These are phyloP conservation scores for Candida sojae DNA, from an alignment of 1,139 yeast genomes.

Conservation along the genomic window DNA sequence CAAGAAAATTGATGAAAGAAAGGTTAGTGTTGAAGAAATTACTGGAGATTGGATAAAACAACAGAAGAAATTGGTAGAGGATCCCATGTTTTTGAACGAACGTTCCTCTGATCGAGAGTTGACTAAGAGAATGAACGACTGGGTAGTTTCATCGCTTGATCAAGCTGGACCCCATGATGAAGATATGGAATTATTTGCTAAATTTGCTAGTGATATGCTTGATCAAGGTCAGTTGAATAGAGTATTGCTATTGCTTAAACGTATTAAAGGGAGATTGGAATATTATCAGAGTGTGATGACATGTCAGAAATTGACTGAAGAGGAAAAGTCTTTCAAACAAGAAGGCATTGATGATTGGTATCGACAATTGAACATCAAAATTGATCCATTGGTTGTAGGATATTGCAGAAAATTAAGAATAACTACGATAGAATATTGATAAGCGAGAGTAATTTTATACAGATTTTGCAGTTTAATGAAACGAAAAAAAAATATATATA, in stretches of 20 bases:
- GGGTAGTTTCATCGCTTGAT: slow-evolving; percentile 50
- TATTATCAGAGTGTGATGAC: slow-evolving; percentile 12
- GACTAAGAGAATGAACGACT: slow-evolving; percentile 35
- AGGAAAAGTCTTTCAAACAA: slow-evolving; percentile 9
- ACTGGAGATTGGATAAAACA: slow-evolving; percentile 27
- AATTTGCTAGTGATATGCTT: slow-evolving; percentile 24
- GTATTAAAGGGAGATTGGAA: slow-evolving; percentile 18
- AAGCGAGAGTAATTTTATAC: background rate
- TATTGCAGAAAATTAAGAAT: slow-evolving; percentile 6
- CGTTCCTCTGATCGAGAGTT: slow-evolving; percentile 28
- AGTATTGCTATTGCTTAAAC: slow-evolving; percentile 22
- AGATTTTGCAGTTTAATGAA: background rate
- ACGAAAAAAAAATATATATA: background rate
- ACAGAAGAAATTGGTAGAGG: slow-evolving; percentile 21
- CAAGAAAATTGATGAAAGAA: slow-evolving; percentile 19
- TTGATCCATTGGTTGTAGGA: slow-evolving; percentile 9
- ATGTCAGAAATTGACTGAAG: background rate
- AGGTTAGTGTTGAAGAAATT: slow-evolving; percentile 20
- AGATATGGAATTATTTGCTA: slow-evolving; percentile 47
- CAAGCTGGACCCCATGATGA: slow-evolving; percentile 59
- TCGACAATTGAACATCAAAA: slow-evolving; percentile 11
- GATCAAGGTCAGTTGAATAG: slow-evolving; percentile 21
- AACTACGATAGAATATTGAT: background rate
- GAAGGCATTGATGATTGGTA: slow-evolving; percentile 28
- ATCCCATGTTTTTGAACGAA: slow-evolving; percentile 40